Conservation (phyloP, 78 protist genomes). For the Cyanophora paradoxa region DNA sequence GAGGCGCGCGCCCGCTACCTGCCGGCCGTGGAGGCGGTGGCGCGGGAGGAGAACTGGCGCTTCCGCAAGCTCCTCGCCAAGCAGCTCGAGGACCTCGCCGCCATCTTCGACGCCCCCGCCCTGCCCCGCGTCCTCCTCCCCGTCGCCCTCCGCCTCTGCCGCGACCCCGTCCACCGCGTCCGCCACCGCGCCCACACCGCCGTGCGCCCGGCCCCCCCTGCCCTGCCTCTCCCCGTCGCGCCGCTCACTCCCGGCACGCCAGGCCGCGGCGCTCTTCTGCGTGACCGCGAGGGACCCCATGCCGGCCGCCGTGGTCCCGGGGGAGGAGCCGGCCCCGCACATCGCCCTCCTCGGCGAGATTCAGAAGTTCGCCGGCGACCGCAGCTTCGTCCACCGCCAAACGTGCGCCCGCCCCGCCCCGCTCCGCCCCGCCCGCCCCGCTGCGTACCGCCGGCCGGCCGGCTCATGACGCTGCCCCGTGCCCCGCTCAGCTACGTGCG, state of each 20-base stretch:
- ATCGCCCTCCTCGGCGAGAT: too few species aligned
- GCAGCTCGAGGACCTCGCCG: conserved; percentile 15
- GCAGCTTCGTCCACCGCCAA: too few species aligned
- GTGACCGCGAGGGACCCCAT: not conserved
- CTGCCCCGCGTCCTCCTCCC: too few species aligned
- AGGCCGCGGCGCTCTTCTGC: not conserved
- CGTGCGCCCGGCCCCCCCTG: not conserved
- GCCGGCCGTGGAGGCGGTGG: not conserved
- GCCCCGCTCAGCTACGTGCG: too few species aligned
- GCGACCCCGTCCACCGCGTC: too few species aligned
- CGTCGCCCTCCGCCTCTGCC: not conserved
- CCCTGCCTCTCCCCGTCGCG: not conserved
- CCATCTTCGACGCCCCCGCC: too few species aligned
- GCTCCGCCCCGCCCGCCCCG: not conserved
- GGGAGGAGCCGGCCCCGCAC: too few species aligned
- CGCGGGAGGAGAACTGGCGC: conserved; percentile 39
- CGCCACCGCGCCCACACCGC: too few species aligned
- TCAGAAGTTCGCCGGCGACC: too few species aligned
- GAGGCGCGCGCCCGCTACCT: conserved; percentile 6
- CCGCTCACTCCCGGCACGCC: too few species aligned
- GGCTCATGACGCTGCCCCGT: not conserved
- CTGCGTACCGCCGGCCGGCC: not conserved
- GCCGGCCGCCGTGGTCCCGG: too few species aligned
- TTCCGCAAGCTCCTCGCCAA: conserved; percentile 14
- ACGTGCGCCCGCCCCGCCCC: too few species aligned